A percentile compares a stretch with the other conserved stretches of the same genome.
Evolutionary conservation across 768 basidiomycete genomes (phyloP).

Genomic region (Crucibulum laeve): DNA sequence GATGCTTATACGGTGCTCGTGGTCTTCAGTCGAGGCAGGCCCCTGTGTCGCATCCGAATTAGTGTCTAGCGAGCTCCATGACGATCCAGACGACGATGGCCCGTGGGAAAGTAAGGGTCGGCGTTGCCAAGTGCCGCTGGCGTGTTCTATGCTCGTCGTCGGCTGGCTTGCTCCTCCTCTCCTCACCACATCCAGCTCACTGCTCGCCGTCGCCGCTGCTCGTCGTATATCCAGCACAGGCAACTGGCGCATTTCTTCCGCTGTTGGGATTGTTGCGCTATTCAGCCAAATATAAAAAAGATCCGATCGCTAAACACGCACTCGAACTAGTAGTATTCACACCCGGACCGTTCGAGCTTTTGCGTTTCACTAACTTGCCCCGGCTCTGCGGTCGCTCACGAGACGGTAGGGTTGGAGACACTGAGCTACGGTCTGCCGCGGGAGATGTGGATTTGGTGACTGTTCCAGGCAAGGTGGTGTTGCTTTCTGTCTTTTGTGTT

Average conservation of each 20-base stretch:
- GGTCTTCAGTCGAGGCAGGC: slow-evolving; percentile 24
- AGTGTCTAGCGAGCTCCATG: slow-evolving; percentile 20
- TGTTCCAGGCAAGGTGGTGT: not conserved
- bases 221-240: not conserved
- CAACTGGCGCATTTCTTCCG: not conserved
- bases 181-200: too few species aligned
- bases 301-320: not conserved
- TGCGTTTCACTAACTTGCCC: not conserved
- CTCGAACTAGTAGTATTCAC: too few species aligned
- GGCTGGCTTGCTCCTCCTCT: not conserved
- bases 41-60: slow-evolving; percentile 17
- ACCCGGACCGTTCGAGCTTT: not conserved
- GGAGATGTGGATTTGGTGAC: not conserved
- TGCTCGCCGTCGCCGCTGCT: not conserved
- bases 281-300: not conserved
- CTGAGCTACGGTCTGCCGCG: not conserved
- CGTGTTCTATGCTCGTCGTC: too few species aligned
- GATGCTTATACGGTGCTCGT: slow-evolving; percentile 37
- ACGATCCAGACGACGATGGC: slow-evolving; percentile 16
- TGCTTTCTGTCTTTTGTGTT: too few species aligned
- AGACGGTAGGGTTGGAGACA: not conserved
- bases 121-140: slow-evolving; percentile 14
- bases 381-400: not conserved
- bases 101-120: slow-evolving; percentile 32
- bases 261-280: not conserved